Evolutionary conservation across 2,329 filamentous ascomycete species (phyloP).

Genomic region (Colletotrichum sp.): DNA sequence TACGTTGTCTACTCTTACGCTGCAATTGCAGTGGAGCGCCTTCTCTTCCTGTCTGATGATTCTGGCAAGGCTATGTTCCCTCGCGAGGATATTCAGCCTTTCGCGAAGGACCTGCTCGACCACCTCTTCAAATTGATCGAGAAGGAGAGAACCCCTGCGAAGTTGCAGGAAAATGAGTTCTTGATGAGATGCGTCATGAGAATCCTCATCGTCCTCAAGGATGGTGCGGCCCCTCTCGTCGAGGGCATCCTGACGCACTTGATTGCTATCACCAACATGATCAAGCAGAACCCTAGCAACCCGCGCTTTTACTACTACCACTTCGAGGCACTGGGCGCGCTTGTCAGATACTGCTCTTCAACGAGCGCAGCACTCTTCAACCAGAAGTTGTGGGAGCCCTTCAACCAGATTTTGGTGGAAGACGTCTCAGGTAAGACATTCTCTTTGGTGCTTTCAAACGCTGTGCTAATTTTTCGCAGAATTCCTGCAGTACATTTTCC

Average conservation of each 20-base stretch:
- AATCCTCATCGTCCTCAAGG: constrained; percentile 91
- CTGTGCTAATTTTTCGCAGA: constrained; percentile 57
- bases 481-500: constrained; percentile 96
- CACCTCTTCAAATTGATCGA: constrained; percentile 93
- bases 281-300: constrained; percentile 94
- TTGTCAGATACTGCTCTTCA: constrained; percentile 76
- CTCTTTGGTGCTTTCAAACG: constrained; percentile 18
- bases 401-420: constrained; percentile 78
- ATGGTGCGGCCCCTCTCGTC: constrained; percentile 74
- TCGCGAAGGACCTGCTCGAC: constrained; percentile 83
- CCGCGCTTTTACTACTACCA: constrained; percentile 98
- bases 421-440: constrained; percentile 72
- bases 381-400: constrained; percentile 79
- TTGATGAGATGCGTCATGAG: constrained; percentile 99
- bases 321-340: constrained; percentile 90
- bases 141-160: constrained; percentile 81
- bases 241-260: constrained; percentile 84
- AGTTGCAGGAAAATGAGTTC: constrained; percentile 98
- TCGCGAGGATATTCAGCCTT: constrained; percentile 76
- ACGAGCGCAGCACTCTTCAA: constrained; percentile 77
- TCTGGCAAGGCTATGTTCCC: constrained; percentile 79
- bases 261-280: constrained; percentile 87
- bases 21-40: constrained; percentile 93
- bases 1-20: constrained; percentile 99
- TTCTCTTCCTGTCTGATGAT: constrained; percentile 81